phyloP scores from a whole-genome alignment of 2,329 filamentous ascomycete genomes.

The Truncatella angustata region DNA sequence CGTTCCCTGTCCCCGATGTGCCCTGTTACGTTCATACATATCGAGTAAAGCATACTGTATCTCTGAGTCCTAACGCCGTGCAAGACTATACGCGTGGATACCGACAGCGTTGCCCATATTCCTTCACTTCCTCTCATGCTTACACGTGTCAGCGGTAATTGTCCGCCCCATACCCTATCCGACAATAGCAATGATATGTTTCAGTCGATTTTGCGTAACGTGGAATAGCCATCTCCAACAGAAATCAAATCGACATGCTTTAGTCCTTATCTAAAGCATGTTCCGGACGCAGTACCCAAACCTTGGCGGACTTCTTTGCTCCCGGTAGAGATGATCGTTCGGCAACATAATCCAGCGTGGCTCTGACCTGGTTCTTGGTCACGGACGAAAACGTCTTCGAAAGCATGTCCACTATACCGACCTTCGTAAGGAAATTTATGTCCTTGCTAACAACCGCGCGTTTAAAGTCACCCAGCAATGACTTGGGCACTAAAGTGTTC shows the following conservation, averaged over 20 bases:
- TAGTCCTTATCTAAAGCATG: constrained; percentile 9
- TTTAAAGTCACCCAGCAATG: constrained; percentile 66
- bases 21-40: background rate
- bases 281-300: constrained; percentile 33
- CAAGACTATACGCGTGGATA: too few species aligned
- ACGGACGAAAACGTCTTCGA: constrained; percentile 72
- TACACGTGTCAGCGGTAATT: too few species aligned
- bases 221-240: background rate
- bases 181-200: background rate
- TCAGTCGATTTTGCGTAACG: background rate
- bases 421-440: constrained; percentile 59
- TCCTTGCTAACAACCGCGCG: constrained; percentile 66
- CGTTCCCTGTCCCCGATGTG: background rate
- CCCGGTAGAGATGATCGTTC: constrained; percentile 44
- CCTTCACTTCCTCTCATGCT: too few species aligned
- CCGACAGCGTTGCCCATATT: too few species aligned
- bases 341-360: constrained; percentile 66
- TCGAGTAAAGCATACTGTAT: background rate
- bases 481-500: constrained; percentile 47
- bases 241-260: background rate
- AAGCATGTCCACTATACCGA: constrained; percentile 71
- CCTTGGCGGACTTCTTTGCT: constrained; percentile 57
- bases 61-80: background rate
- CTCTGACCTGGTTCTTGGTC: constrained; percentile 67
- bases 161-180: too few species aligned